These are phyloP conservation scores for Primulina eburnea DNA, from an alignment of 257 asterid genomes.

Conservation along the genomic window DNA sequence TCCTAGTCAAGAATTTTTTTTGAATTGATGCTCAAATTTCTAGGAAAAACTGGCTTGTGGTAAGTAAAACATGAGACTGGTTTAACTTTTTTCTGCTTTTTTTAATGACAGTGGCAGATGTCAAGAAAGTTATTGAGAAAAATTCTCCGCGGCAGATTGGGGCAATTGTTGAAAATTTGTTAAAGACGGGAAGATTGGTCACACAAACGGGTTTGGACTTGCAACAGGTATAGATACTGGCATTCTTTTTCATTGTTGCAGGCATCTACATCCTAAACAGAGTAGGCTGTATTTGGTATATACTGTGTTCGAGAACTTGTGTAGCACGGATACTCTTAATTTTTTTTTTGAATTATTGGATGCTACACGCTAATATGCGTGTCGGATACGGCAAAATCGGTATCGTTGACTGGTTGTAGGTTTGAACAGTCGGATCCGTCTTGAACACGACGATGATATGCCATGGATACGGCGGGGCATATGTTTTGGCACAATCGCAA, in stretches of 20 bases:
- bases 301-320: conserved; percentile 4
- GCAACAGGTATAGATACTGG: conserved; percentile 66
- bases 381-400: no score
- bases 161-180: conserved; percentile 64
- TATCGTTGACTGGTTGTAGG: no score
- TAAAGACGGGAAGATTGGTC: conserved; percentile 81
- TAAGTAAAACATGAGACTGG: conserved; percentile 10
- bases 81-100: conserved; percentile 24
- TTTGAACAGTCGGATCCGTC: no score
- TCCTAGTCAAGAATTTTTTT: conserved; percentile 20
- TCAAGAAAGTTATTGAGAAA: conserved; percentile 61
- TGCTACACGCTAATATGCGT: no score
- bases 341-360: no score
- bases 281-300: conserved; percentile 3
- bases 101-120: conserved; percentile 60
- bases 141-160: conserved; percentile 62
- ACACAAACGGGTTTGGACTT: conserved; percentile 81
- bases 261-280: background rate
- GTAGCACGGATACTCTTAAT: no score
- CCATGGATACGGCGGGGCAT: no score
- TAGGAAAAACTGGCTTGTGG: conserved; percentile 9
- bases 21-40: conserved; percentile 14
- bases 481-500: no score
- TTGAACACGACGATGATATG: no score
- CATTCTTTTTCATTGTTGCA: conserved; percentile 20